Base-by-base conservation (phyloP, 2,329 filamentous ascomycete genomes). In the Xylaria sp. region DNA sequence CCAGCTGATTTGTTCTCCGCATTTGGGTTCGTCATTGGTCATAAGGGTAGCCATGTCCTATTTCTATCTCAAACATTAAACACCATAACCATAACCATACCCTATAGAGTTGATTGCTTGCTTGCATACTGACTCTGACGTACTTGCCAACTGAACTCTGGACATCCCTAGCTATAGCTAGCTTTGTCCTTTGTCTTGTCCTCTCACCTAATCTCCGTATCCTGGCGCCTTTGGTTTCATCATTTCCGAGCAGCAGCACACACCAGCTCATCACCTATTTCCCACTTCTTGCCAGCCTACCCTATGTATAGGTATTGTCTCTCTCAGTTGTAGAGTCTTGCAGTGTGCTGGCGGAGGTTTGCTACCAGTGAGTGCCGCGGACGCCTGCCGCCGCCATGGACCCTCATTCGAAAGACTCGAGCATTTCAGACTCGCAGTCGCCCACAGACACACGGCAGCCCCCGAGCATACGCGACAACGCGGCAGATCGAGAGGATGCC, bases 391-490 rank as follows among this genome's bases (percentile, higher is more conserved):
- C 63, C 74, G 76, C 63, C 74, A 87, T 87, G 85, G 85, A 86
- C 77, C 78, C 82, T 42, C 76, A 80, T 48, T 79, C 79, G 66
- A 82, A 80, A 67, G 78, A 80, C 44, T 76, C 75, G 51, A 78
- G 75, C 75, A 78, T 80, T 65, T 80, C 70, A 79, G 81, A 54
- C 73, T 76, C 71, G 73, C 79, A 68, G 72, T 83, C 66, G 85
- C 87, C 87, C 17, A 85, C 84, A 58, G 85, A 88, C 69, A 83
- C 82, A 69, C 82, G 85, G 66, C 81, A 82, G 62, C 79, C 81
- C 38, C 72, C 79, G 48, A 78, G 77, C 54, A 69, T 71, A 73
- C 75, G 73, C 70, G 75, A 80, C 54, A 71, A 80, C 54, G 71
- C 79, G 53, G 79, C 77, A 65, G 83, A 84, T 51, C 80, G 77